A percentile compares a stretch with the other conserved stretches of the same genome.
These are phyloP conservation scores for Rubia tinctorum DNA, from an alignment of 305 asterid genomes.

Conservation along the genomic window DNA sequence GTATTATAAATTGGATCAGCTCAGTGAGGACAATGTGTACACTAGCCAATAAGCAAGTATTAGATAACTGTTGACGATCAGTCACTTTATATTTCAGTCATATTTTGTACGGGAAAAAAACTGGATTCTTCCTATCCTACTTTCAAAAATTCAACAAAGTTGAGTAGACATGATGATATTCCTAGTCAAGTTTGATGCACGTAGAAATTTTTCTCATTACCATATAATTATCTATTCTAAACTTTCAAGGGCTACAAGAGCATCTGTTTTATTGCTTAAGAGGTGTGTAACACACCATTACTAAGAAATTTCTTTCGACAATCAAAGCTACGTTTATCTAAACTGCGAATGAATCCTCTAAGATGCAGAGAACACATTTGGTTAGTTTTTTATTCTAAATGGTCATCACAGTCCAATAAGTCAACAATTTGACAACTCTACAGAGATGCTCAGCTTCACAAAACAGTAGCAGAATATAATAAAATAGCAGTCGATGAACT, in stretches of 20 bases:
- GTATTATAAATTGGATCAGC: not conserved
- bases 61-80: not conserved
- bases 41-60: not conserved
- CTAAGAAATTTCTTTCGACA: not conserved
- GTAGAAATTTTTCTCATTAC: not conserved
- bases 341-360: not conserved
- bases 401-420: slow-evolving; percentile 1
- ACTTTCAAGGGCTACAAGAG: not conserved
- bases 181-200: not conserved
- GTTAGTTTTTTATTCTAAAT: not conserved
- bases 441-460: not conserved
- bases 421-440: not conserved
- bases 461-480: not conserved
- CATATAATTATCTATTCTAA: not conserved
- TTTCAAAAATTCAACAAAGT: not conserved
- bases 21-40: not conserved
- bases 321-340: too few relatives aligned
- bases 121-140: not conserved
- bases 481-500: not conserved
- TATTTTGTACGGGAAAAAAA: not conserved
- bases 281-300: not conserved
- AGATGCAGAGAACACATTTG: not conserved
- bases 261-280: not conserved
- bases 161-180: not conserved
- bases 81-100: not conserved